phyloP scores from a whole-genome alignment of 202 grass and related monocot species.

The Carex arenaria region DNA sequence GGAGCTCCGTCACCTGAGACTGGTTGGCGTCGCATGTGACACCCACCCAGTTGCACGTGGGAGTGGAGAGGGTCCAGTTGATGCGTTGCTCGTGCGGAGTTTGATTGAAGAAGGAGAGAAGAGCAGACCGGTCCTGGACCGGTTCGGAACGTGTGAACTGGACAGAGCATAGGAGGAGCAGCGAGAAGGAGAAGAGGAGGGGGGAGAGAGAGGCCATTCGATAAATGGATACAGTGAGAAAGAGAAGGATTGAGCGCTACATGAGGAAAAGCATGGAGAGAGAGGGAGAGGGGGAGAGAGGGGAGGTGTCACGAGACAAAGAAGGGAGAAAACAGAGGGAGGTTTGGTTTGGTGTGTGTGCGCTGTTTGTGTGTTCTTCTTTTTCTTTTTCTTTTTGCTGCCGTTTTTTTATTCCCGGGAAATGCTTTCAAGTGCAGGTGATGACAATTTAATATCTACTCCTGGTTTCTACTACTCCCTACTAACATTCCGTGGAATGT shows the following conservation, averaged over 20 bases:
- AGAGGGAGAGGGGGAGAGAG: not conserved
- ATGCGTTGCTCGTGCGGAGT: slow-evolving; percentile 49
- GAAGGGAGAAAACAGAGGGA: slow-evolving; percentile 4
- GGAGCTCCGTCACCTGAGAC: slow-evolving; percentile 42
- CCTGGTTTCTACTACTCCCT: not conserved
- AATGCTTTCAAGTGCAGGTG: not conserved
- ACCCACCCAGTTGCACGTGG: slow-evolving; percentile 65
- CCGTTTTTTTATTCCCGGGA: slow-evolving; percentile 22
- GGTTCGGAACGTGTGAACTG: slow-evolving; percentile 30
- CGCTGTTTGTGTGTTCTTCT: not conserved
- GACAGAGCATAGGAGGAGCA: not conserved
- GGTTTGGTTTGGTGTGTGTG: slow-evolving; percentile 16
- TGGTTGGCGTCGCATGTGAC: slow-evolving; percentile 52
- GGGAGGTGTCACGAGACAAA: slow-evolving; percentile 11
- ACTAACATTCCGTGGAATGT: not conserved
- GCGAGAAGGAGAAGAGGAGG: not conserved
- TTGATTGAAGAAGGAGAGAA: slow-evolving; percentile 47
- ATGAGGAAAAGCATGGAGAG: slow-evolving; percentile 22
- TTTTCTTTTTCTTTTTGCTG: not conserved
- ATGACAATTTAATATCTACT: not conserved
- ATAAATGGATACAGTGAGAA: not conserved
- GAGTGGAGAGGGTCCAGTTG: slow-evolving; percentile 39
- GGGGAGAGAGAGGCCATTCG: slow-evolving; percentile 7
- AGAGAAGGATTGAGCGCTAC: slow-evolving; percentile 6
- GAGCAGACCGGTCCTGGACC: slow-evolving; percentile 32